A percentile compares a stretch with the other conserved stretches of the same genome.
phyloP scores from a whole-genome alignment of 805 yeast species.

The Wickerhamiella slavikovae region DNA sequence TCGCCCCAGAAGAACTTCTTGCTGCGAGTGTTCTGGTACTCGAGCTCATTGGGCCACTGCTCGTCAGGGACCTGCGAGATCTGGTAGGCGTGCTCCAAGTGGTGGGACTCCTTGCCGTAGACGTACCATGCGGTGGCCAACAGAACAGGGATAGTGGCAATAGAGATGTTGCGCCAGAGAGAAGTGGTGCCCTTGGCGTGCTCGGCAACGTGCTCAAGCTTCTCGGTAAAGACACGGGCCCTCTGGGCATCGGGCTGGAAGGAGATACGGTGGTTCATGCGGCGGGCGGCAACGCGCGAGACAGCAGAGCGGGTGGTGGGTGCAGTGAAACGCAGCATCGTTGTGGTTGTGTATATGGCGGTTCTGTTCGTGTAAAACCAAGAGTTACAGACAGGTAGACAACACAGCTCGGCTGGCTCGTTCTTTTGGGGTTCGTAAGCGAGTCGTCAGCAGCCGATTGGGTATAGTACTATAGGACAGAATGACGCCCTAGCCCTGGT shows the following conservation, averaged over 20 bases:
- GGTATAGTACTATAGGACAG: too few relatives aligned
- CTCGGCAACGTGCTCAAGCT: conserved; percentile 41
- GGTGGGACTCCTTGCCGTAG: conserved; percentile 63
- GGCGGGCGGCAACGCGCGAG: conserved; percentile 6
- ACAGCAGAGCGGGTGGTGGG: background rate
- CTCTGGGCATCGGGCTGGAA: conserved; percentile 29
- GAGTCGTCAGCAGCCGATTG: too few relatives aligned
- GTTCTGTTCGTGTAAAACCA: too few relatives aligned
- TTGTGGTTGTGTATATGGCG: too few relatives aligned
- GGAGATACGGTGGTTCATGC: conserved; percentile 12
- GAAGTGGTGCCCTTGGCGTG: conserved; percentile 63
- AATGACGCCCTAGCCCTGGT: too few relatives aligned
- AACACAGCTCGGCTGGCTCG: too few relatives aligned
- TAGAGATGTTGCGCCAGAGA: conserved; percentile 72
- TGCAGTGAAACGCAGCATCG: conserved; percentile 1
- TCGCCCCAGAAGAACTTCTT: conserved; percentile 96
- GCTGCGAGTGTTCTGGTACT: conserved; percentile 75
- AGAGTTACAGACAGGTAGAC: too few relatives aligned
- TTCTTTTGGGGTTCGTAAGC: too few relatives aligned
- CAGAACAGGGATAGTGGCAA: conserved; percentile 70
- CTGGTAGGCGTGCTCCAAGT: conserved; percentile 62
- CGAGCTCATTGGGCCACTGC: conserved; percentile 84
- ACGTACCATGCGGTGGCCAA: conserved; percentile 61
- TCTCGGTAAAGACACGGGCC: conserved; percentile 48
- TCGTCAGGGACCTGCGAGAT: conserved; percentile 45